Evolutionary conservation across 2,329 filamentous ascomycete species (phyloP), one percentile per base, ranked within the genome.

Genomic region (Colletotrichum sp.): DNA sequence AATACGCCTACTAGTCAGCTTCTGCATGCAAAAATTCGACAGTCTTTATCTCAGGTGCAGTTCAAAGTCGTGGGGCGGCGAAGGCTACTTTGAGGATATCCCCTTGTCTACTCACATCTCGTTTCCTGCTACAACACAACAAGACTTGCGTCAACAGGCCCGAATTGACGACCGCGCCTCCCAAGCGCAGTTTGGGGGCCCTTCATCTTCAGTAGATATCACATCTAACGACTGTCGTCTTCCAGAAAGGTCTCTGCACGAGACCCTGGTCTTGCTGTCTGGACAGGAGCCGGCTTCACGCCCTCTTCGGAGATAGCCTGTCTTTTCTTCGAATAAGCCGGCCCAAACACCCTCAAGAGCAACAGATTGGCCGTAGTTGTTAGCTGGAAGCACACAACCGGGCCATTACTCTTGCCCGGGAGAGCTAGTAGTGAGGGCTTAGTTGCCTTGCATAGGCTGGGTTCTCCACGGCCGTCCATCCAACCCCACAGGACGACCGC

Each of bases 381-480:
- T 24, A 63, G 48, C 64, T 73, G 39, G 12, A 59, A 59, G 43
- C 28, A 75, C 64, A 73, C 32, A 72, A 34, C 32, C 52, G 30
- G 30, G 48, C 57, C n/a, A 26, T 59, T 39, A 64, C 70, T 30
- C 43, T 64, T 68, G 64, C 34, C 24, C 64, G 57, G 64, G 63
- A 72, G 28, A 73, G 57, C 70, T 64, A 73, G 63, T 64, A 48
- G 63, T 48, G 64, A 64, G 64, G 63, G 30, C 64, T 73, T 67
- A 64, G 73, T 65, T 66, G 69, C 39, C 55, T 63, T 72, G 67
- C 67, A 61, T 21, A 64, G 73, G 73, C 63, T 68, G 64, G 24
- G 43, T 75, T 71, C 75, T 78, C 75, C 75, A 73, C 72, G 77
- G 48, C 75, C 75, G 61, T 64, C 71, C 60, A 68, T 55, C 32